A percentile compares a stretch with the other conserved stretches of the same genome.
Evolutionary conservation across 2,329 filamentous ascomycete species (phyloP).

Genomic region (Talaromyces sp.): DNA sequence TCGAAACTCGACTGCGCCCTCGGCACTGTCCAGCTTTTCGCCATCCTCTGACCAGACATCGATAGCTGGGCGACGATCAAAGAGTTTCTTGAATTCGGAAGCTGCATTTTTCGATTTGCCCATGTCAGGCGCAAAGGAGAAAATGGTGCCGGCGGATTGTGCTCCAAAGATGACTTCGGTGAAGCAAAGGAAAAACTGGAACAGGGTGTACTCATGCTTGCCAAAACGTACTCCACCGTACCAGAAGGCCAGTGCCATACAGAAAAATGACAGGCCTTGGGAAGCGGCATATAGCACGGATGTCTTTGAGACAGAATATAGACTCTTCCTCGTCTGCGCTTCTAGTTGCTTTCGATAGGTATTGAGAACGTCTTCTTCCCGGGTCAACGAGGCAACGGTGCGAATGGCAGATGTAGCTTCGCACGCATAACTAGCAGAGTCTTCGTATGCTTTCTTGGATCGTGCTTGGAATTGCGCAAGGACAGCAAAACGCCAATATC

Average conservation of each 20-base stretch:
- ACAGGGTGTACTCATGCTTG: slow-evolving; percentile 64
- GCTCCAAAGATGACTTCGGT: slow-evolving; percentile 83
- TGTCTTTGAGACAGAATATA: slow-evolving; percentile 70
- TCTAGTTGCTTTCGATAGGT: slow-evolving; percentile 66
- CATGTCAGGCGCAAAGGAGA: slow-evolving; percentile 88
- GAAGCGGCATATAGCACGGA: slow-evolving; percentile 76
- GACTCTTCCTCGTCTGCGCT: slow-evolving; percentile 60
- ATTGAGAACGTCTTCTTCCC: slow-evolving; percentile 72
- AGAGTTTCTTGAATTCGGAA: slow-evolving; percentile 69
- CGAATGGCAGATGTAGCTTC: slow-evolving; percentile 92
- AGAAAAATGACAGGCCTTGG: slow-evolving; percentile 77
- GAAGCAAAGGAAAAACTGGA: slow-evolving; percentile 92
- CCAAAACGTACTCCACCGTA: slow-evolving; percentile 76
- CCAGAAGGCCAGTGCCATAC: slow-evolving; percentile 86
- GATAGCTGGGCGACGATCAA: slow-evolving; percentile 75
- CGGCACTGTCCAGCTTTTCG: slow-evolving; percentile 55
- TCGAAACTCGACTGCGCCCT: slow-evolving; percentile 81
- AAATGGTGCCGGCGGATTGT: slow-evolving; percentile 84
- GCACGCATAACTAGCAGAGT: slow-evolving; percentile 79
- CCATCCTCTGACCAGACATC: slow-evolving; percentile 75
- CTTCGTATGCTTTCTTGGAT: slow-evolving; percentile 72
- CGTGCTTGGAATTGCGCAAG: slow-evolving; percentile 72
- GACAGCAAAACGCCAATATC: slow-evolving; percentile 85
- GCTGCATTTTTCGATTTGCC: slow-evolving; percentile 86
- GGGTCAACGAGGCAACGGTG: slow-evolving; percentile 84